Percentiles rank a stretch among this genome's conserved stretches.
phyloP scores from a whole-genome alignment of 1,284 basidiomycete genomes.

The Singerocomus inundabilis region DNA sequence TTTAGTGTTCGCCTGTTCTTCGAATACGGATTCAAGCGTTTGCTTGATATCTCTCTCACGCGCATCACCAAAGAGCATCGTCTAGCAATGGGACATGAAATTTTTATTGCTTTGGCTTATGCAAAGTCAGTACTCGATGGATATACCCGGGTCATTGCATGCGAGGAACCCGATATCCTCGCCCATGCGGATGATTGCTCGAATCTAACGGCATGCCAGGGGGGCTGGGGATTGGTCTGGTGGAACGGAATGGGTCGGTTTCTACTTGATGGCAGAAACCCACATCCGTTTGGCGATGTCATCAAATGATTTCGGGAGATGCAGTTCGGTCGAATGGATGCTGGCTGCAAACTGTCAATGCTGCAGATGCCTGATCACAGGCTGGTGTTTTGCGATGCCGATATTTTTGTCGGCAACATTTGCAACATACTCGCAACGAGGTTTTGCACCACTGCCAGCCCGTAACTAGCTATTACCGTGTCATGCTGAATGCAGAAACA shows the following conservation, averaged over 20 bases:
- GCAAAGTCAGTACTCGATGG: background rate
- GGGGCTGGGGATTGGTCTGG: conserved; percentile 15
- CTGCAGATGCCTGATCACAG: background rate
- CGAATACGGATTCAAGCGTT: background rate
- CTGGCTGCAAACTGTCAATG: background rate
- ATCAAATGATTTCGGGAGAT: background rate
- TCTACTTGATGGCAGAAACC: conserved; percentile 8
- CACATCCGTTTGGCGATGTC: background rate
- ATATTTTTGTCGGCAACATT: background rate
- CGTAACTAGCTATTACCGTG: too few relatives aligned
- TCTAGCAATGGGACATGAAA: background rate
- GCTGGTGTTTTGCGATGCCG: background rate
- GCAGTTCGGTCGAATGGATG: background rate
- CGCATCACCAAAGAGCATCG: background rate
- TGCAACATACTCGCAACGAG: too few relatives aligned
- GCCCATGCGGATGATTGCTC: conserved; percentile 2
- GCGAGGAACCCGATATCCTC: conserved; percentile 4
- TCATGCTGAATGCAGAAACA: too few relatives aligned
- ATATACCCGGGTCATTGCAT: background rate
- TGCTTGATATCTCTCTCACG: background rate
- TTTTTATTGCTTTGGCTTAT: conserved; percentile 6
- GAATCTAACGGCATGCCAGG: background rate
- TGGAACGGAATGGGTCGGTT: conserved; percentile 18
- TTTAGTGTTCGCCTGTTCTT: background rate
- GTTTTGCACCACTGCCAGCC: too few relatives aligned